A percentile compares a stretch with the other conserved stretches of the same genome.
Conservation (phyloP, 2,329 filamentous ascomycete genomes). For the Aspergillus sp. region DNA sequence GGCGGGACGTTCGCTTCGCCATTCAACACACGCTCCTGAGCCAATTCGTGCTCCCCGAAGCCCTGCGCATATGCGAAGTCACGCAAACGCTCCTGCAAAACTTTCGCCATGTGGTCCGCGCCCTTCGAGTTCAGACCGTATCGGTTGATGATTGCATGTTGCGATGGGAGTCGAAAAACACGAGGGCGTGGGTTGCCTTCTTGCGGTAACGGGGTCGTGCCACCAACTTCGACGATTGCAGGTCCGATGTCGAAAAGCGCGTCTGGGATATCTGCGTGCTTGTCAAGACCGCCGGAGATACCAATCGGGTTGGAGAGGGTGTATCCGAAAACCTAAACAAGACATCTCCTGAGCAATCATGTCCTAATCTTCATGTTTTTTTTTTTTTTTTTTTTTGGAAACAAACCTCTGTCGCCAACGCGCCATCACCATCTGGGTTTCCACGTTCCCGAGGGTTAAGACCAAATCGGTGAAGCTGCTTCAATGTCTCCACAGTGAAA, state of each 20-base stretch:
- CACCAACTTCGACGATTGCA: slow-evolving; percentile 84
- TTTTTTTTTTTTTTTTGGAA: neutral
- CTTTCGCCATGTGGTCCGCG: slow-evolving; percentile 75
- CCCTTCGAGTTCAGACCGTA: slow-evolving; percentile 93
- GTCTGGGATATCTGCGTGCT: slow-evolving; percentile 83
- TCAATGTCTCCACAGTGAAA: slow-evolving; percentile 63
- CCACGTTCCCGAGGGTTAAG: slow-evolving; percentile 77
- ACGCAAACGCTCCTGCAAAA: slow-evolving; percentile 69
- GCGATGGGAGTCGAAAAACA: slow-evolving; percentile 75
- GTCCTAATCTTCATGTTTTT: neutral
- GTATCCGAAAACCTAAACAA: slow-evolving; percentile 62
- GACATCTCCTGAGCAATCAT: slow-evolving; percentile 1
- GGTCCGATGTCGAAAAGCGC: slow-evolving; percentile 78
- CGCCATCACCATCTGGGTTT: slow-evolving; percentile 47
- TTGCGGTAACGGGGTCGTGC: slow-evolving; percentile 80
- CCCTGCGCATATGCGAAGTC: slow-evolving; percentile 67
- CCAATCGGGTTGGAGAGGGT: slow-evolving; percentile 78
- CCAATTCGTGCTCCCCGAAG: slow-evolving; percentile 54
- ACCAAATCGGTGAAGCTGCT: slow-evolving; percentile 64
- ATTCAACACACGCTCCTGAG: slow-evolving; percentile 67
- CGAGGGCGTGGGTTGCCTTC: slow-evolving; percentile 79
- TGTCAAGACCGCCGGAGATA: slow-evolving; percentile 93
- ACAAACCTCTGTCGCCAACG: slow-evolving; percentile 46
- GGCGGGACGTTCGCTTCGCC: slow-evolving; percentile 71
- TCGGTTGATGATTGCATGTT: slow-evolving; percentile 87